A percentile compares a stretch with the other conserved stretches of the same genome.
These are phyloP conservation scores for Rubus parviflorus DNA, from an alignment of 306 rosid species.

Conservation along the genomic window DNA sequence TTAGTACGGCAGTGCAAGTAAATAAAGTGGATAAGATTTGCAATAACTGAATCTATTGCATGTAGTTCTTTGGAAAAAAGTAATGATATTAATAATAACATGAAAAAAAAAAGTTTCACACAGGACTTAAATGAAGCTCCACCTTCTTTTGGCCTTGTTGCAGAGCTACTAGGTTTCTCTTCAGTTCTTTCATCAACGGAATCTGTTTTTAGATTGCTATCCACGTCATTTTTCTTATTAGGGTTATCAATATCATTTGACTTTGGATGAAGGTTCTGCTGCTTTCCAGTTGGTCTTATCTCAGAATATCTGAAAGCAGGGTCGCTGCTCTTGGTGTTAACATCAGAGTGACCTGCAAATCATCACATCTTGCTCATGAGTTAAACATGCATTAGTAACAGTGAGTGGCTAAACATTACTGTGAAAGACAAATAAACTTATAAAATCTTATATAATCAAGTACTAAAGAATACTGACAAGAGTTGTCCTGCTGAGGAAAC, in stretches of 20 bases:
- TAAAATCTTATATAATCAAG: neutral
- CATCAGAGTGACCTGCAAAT: slow-evolving; percentile 41
- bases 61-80: neutral
- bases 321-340: slow-evolving; percentile 38
- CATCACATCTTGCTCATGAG: slow-evolving; percentile 9
- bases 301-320: slow-evolving; percentile 36
- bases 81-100: neutral
- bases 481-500: slow-evolving; percentile 31
- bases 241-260: slow-evolving; percentile 22
- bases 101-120: neutral
- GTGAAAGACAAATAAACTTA: neutral
- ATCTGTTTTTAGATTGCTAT: slow-evolving; percentile 28
- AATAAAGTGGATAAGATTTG: neutral
- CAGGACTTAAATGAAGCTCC: slow-evolving; percentile 17
- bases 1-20: slow-evolving; percentile 1
- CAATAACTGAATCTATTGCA: neutral
- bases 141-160: slow-evolving; percentile 91
- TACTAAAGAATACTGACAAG: slow-evolving; percentile 19
- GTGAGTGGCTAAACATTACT: neutral
- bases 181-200: slow-evolving; percentile 44
- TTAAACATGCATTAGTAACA: neutral
- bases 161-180: slow-evolving; percentile 75
- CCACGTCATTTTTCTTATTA: slow-evolving; percentile 14
- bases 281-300: slow-evolving; percentile 36
- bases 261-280: slow-evolving; percentile 33